Base-by-base conservation (phyloP, 805 yeast species). In the Phaffomyces opuntiae region DNA sequence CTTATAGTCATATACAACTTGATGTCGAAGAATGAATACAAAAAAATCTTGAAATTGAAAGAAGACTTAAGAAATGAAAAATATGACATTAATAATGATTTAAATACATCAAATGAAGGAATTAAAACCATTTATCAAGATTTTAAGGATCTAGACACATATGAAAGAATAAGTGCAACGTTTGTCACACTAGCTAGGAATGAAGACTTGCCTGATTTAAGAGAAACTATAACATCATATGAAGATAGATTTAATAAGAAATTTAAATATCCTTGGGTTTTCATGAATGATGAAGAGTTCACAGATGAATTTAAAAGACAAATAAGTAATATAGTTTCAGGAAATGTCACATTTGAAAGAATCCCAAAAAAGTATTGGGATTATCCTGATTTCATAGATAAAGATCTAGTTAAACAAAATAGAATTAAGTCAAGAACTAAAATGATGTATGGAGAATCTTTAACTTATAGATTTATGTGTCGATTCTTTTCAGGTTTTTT, bases 231-330 rank as follows among this genome's bases (percentile, higher is more conserved):
- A 47, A 70, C 83, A 60, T 74, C 76, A 41, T 68, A 85, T 49
- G 95, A 87, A 65, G 95, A 86, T 63, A 68, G 95, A 50, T 87
- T 87, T 72, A 87, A 87, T 68, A 57, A 65, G 14, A 72, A 78
- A 43, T 86, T 66, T 67, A 72, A 81, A 48, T 87, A 87, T 59
- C 95, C 90, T 52, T 87, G 96, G 96, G 85, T 85, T 17, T 87
- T 77, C 52, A 59, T 73, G 26, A 77, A 76, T 50, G 73, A 77
- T 50, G 64, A 66, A 45, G 69, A 68, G 1, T 77, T 77, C 51
- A 53, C 66, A 3, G 51, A 56, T 1, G 66, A 68, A 8, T 75
- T 77, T 49, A 63, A 64, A 21, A 42, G 48, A 13, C 53, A 56
- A 21, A 58, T 74, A 0, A 35, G 61, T 6, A 51, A 51, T 8